Conservation (phyloP, 345 rosid genomes). For the Eucalyptus regnans region DNA sequence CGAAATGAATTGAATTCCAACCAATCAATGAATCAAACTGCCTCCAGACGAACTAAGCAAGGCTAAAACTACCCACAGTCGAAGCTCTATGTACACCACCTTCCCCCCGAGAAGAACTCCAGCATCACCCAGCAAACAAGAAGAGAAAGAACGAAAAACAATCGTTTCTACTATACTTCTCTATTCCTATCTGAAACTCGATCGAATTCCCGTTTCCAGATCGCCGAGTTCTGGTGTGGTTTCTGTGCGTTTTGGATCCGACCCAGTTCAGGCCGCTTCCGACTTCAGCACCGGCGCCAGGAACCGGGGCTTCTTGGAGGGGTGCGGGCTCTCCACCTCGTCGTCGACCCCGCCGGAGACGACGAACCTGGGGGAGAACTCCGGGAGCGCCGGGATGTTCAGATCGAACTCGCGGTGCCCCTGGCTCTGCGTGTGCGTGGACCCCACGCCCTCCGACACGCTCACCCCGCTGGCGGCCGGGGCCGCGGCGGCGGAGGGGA, state of each 20-base stretch:
- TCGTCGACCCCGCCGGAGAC: constrained; percentile 6
- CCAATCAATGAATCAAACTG: background rate
- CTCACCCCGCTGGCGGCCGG: constrained; percentile 23
- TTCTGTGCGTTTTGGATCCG: background rate
- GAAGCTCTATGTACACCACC: background rate
- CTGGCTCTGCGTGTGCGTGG: constrained; percentile 32
- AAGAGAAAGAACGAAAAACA: background rate
- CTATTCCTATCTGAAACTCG: background rate
- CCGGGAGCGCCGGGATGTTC: constrained; percentile 9
- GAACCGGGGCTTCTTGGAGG: background rate
- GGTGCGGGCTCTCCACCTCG: background rate
- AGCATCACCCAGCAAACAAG: background rate
- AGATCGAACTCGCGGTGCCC: constrained; percentile 2
- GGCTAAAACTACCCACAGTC: background rate
- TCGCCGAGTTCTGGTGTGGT: background rate
- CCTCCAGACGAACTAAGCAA: background rate
- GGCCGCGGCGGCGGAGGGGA: background rate
- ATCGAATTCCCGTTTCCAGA: background rate
- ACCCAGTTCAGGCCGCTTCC: background rate
- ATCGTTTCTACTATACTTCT: background rate
- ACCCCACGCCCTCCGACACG: constrained; percentile 40
- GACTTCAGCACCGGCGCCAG: background rate
- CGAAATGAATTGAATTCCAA: background rate
- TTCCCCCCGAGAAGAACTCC: background rate
- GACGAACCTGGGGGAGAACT: constrained; percentile 11